Evolutionary conservation across 176 grass and related monocot genomes (phyloP).

Genomic region (Eleusine indica): DNA sequence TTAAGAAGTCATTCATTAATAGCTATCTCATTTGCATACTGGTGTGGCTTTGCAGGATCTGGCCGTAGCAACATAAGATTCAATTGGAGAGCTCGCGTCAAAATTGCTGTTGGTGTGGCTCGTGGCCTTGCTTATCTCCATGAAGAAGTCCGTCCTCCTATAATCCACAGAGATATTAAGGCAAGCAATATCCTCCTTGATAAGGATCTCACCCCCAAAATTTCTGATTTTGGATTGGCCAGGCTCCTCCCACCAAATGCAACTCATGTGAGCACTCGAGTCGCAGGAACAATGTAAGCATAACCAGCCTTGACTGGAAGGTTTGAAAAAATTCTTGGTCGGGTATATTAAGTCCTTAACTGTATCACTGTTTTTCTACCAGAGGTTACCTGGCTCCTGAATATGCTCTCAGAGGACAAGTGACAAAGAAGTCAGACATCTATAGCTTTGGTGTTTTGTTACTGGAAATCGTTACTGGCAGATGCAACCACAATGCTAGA

Average conservation of each 20-base stretch:
- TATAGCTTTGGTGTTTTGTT: slow-evolving; percentile 91
- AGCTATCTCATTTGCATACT: slow-evolving; percentile 23
- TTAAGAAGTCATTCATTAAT: not conserved
- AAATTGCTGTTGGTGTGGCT: slow-evolving; percentile 75
- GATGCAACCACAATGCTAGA: slow-evolving; percentile 72
- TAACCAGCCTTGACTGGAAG: not conserved
- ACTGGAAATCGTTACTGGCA: slow-evolving; percentile 82
- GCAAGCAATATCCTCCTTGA: slow-evolving; percentile 91
- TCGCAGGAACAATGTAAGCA: slow-evolving; percentile 85
- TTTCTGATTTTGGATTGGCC: slow-evolving; percentile 90
- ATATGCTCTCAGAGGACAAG: slow-evolving; percentile 81
- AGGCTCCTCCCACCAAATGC: slow-evolving; percentile 73
- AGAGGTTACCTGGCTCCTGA: slow-evolving; percentile 87
- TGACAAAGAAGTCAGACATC: slow-evolving; percentile 85
- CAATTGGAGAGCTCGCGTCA: slow-evolving; percentile 73
- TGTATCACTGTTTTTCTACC: not conserved
- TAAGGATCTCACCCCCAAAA: slow-evolving; percentile 82
- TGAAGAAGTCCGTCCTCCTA: slow-evolving; percentile 59
- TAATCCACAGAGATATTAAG: slow-evolving; percentile 95
- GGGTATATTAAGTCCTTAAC: not conserved
- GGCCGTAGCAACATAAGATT: slow-evolving; percentile 62
- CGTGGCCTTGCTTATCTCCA: slow-evolving; percentile 81
- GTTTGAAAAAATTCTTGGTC: not conserved
- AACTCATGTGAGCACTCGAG: slow-evolving; percentile 81
- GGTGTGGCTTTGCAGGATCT: slow-evolving; percentile 45